Evolutionary conservation across 1,284 basidiomycete species (phyloP).

Genomic region (Fomitopsis palustris): DNA sequence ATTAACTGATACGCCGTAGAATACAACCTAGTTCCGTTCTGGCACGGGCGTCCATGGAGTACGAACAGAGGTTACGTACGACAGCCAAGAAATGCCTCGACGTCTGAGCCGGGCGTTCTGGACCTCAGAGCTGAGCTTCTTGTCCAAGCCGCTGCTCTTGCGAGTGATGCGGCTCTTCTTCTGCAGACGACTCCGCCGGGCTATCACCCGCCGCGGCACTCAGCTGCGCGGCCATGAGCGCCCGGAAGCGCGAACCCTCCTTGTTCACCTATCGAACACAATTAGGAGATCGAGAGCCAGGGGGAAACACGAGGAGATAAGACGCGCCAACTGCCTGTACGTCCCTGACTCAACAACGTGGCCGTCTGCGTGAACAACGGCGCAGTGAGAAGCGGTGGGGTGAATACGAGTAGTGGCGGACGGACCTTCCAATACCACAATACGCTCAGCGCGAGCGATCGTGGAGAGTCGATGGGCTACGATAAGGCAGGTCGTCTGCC

Average conservation of each 20-base stretch:
- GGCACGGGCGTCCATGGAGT: too few species aligned
- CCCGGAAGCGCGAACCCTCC: slow-evolving; percentile 73
- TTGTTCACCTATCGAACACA: slow-evolving; percentile 46
- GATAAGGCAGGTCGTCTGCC: slow-evolving; percentile 83
- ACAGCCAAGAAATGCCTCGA: neutral
- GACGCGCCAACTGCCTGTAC: slow-evolving; percentile 68
- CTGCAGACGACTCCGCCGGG: neutral
- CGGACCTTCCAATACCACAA: slow-evolving; percentile 82
- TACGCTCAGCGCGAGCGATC: slow-evolving; percentile 80
- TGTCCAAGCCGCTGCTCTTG: neutral
- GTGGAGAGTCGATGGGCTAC: slow-evolving; percentile 87
- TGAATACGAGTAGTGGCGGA: neutral
- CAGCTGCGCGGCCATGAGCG: slow-evolving; percentile 85
- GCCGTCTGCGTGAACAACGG: slow-evolving; percentile 48
- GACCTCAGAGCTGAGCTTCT: neutral
- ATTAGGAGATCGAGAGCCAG: slow-evolving; percentile 3
- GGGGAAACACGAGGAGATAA: neutral
- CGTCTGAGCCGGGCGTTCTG: too few species aligned
- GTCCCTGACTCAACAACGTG: slow-evolving; percentile 81
- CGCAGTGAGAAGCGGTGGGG: neutral
- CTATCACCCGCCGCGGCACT: slow-evolving; percentile 41
- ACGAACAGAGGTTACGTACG: neutral
- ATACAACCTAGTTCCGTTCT: neutral
- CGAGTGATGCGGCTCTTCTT: neutral
- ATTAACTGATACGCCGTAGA: neutral